Evolutionary conservation across 1,284 basidiomycete species (phyloP), one percentile per base, ranked within the genome.

Genomic region (Pseudozyma hubeiensis): DNA sequence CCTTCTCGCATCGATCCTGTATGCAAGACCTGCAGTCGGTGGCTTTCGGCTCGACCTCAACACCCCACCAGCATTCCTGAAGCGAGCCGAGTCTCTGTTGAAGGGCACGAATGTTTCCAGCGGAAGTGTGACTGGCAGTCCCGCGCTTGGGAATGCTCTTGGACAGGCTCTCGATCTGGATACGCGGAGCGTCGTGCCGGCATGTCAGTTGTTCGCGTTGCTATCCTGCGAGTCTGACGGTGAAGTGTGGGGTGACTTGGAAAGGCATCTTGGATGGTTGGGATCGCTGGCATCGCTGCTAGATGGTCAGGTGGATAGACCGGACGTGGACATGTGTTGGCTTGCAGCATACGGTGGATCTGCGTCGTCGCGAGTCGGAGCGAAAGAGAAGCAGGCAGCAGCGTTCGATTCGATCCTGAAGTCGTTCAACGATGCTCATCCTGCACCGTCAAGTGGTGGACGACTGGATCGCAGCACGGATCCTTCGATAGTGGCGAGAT

Each of bases 11-110:
- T 40, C 64, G 14, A 44, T 54, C 4, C 17, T 73, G n/a, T 73
- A 67, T 34, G 70, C 70, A 3, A 55, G 64, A 39, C 70, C 70
- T 4, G 57, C 70, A 0, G 70, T 67, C 8, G 64, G 61, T 4
- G 44, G 19, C 0, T 64, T 61, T n/a, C 41, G 53, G 8, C 7
- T 73, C 6, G 56, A 64, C n/a, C 51, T 67, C 24, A 13, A 33
- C 6, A 29, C 50, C 5, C 24, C 55, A 4, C 8, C 5, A 3
- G 0, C 17, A 2, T 37, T 73, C 7, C 14, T 73, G 4, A 17
- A 53, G n/a, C 47, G 56, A 0, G 61, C 61, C 6, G 45, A 45
- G 1, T 1, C 49, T 8, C 39, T 44, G 35, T 35, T 60, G 11
- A 34, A 24, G 31, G 7, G 31, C 33, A 4, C 19, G 17, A 13